Conservation (phyloP, 2,329 filamentous ascomycete genomes). For the Pyrenophora graminea region DNA sequence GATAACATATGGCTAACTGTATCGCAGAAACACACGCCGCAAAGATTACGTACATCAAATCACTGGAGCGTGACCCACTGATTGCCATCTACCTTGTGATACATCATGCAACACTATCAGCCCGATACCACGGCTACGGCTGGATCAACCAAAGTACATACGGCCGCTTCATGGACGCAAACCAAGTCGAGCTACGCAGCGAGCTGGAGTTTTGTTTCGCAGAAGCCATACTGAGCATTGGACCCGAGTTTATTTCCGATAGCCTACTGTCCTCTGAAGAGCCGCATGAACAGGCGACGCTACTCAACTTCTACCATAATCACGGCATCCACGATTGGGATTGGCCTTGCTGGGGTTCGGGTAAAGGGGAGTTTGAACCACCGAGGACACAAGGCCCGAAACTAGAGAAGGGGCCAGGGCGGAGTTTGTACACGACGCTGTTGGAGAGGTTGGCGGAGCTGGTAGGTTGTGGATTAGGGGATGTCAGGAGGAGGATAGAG, state of each 20-base stretch:
- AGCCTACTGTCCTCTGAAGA: conserved; percentile 22
- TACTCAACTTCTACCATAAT: conserved; percentile 39
- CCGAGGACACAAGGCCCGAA: conserved; percentile 37
- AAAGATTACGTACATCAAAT: conserved; percentile 28
- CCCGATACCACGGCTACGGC: conserved; percentile 38
- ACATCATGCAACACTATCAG: conserved; percentile 33
- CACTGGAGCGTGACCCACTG: conserved; percentile 30
- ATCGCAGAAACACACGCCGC: conserved; percentile 15
- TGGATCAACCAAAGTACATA: conserved; percentile 39
- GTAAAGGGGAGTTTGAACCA: conserved; percentile 28
- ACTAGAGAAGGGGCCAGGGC: conserved; percentile 11
- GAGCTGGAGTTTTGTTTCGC: conserved; percentile 39
- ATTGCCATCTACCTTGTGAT: conserved; percentile 35
- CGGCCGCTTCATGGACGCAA: conserved; percentile 36
- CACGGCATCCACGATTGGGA: conserved; percentile 34
- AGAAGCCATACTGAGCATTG: conserved; percentile 31
- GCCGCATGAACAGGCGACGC: conserved; percentile 17
- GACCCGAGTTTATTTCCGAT: conserved; percentile 32
- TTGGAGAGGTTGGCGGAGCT: conserved; percentile 33
- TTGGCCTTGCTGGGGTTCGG: conserved; percentile 22
- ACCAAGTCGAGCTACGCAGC: conserved; percentile 33
- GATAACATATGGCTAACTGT: conserved; percentile 1
- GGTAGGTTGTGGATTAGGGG: conserved; percentile 20
- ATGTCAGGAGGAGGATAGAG: conserved; percentile 27
- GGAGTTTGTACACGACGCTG: conserved; percentile 30